Base-by-base conservation (phyloP, 192 early-diverging fungal genomes). In the Kickxella alabastrina region DNA sequence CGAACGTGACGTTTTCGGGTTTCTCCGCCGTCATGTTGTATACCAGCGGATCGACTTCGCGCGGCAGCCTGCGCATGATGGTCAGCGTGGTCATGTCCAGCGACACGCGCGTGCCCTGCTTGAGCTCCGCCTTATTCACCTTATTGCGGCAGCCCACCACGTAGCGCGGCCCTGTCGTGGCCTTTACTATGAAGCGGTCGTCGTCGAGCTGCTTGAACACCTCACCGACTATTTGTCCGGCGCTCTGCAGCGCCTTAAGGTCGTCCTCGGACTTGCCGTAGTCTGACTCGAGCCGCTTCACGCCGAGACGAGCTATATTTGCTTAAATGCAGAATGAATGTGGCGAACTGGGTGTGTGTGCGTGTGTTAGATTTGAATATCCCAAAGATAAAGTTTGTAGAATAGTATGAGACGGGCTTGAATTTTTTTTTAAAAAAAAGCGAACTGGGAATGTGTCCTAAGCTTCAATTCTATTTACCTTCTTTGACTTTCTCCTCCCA, bases 71-170 rank as follows among this genome's bases (percentile, higher is more conserved):
- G 31, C 97, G 87, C 97, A 99, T 99, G 54, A 99, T 99, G n/a
- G 97, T 99, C 56, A 99, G 79, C 6, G 97, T 99, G 18, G 97
- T 99, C 92, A 99, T 99, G 68, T 99, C 97, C 43, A 99, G 79
- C 4, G 97, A 87, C n/a, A 99, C 97, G 36, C 97, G 91, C 29
- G 92, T 83, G n/a, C 93, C 93, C 58, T 91, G 89, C 65, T 93
- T 96, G 24, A 99, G 79, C 59, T 97, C 94, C 38, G 85, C 87
- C 70, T 98, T 98, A 50, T 92, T 86, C 34, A 99, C 83, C 54
- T 89, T 92, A 54, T 85, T 92, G 4, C 97, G 80, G 71, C 95
- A 98, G 9, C 95, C 95, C 14, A 99, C 97, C 27, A 99, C 92
- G 68, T 99, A 98, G 29, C 97, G 88, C 24, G 97, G 95, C 3